These are phyloP conservation scores for Colletotrichum higginsianum DNA, from an alignment of 2,329 filamentous ascomycete genomes.

Conservation along the genomic window DNA sequence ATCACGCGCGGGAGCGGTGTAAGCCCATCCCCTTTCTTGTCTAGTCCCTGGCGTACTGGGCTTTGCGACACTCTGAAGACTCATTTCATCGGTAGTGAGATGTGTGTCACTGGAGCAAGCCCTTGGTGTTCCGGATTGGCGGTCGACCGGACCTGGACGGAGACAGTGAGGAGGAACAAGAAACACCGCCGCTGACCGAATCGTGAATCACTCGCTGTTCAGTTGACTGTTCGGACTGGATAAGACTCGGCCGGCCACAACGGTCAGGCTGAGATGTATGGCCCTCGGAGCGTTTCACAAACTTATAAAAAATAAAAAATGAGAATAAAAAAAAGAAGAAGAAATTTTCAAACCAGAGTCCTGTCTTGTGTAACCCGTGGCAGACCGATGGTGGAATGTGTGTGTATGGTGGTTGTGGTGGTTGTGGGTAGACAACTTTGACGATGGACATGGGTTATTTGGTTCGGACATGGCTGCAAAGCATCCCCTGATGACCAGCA, in stretches of 20 bases:
- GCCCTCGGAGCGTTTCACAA: background rate
- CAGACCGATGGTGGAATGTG: background rate
- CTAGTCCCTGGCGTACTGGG: background rate
- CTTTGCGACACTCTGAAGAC: background rate
- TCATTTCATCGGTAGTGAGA: background rate
- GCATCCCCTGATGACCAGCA: background rate
- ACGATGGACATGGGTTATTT: background rate
- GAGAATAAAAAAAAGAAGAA: too few species aligned
- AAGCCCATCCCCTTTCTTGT: too few species aligned
- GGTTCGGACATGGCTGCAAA: background rate
- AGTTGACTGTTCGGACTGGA: background rate
- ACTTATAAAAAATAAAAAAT: too few species aligned
- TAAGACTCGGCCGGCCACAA: background rate
- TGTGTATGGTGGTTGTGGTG: background rate
- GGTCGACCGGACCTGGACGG: background rate
- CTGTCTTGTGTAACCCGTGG: background rate
- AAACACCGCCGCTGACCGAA: background rate
- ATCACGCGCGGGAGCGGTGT: too few species aligned
- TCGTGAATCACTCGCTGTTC: background rate
- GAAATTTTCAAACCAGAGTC: background rate
- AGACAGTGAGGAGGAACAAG: background rate
- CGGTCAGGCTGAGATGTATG: conserved; percentile 1
- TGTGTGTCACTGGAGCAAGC: conserved; percentile 3
- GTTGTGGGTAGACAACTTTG: background rate
- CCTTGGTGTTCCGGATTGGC: background rate